phyloP scores from a whole-genome alignment of 768 basidiomycete genomes.

The Ramaria sp. region DNA sequence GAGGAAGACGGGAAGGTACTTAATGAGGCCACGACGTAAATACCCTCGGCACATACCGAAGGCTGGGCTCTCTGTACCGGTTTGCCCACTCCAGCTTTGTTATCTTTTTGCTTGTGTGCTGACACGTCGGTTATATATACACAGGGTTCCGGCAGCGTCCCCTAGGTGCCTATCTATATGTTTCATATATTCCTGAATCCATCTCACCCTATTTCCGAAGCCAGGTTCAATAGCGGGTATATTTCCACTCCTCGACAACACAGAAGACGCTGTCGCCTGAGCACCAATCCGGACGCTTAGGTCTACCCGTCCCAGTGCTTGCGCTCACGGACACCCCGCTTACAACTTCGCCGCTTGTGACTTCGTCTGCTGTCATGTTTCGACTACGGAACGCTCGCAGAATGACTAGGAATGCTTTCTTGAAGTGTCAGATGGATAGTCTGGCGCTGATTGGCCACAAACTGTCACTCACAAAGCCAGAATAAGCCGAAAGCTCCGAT shows the following conservation, averaged over 20 bases:
- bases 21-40: conserved; percentile 8
- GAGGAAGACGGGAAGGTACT: conserved; percentile 9
- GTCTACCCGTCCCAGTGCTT: background rate
- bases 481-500: conserved; percentile 63
- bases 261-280: conserved; percentile 51
- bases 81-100: background rate
- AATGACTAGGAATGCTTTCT: conserved; percentile 31
- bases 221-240: conserved; percentile 15
- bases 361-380: conserved; percentile 19
- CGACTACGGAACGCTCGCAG: conserved; percentile 25
- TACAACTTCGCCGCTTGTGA: conserved; percentile 12
- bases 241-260: conserved; percentile 60
- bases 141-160: no score
- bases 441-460: background rate
- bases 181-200: background rate
- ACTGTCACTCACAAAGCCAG: conserved; percentile 53
- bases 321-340: conserved; percentile 7
- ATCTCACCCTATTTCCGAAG: no score
- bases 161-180: background rate
- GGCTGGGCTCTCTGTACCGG: background rate
- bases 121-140: no score
- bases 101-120: background rate
- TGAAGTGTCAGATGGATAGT: background rate
- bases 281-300: conserved; percentile 38
- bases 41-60: conserved; percentile 4